Conservation (phyloP, 2,329 filamentous ascomycete genomes). For the Penicillium sp. region DNA sequence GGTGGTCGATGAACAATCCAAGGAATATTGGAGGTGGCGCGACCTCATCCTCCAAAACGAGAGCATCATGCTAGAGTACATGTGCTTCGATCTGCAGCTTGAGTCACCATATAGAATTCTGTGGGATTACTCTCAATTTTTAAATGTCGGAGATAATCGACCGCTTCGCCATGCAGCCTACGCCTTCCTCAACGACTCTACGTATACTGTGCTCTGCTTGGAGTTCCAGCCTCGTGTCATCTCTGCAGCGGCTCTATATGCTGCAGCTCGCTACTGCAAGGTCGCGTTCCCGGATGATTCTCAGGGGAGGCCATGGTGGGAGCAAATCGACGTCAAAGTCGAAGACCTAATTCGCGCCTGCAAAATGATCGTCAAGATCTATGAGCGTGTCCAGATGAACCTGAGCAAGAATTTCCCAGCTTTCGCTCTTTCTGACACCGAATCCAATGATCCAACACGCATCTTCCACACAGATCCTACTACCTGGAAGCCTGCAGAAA, state of each 20-base stretch:
- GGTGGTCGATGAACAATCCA: slow-evolving; percentile 91
- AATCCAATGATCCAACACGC: slow-evolving; percentile 24
- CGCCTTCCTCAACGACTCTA: slow-evolving; percentile 91
- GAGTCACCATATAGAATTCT: slow-evolving; percentile 84
- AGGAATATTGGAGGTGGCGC: slow-evolving; percentile 97
- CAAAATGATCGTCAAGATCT: slow-evolving; percentile 65
- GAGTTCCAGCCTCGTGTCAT: slow-evolving; percentile 76
- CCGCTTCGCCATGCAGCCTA: slow-evolving; percentile 79
- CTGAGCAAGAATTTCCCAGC: slow-evolving; percentile 44
- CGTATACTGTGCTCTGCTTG: slow-evolving; percentile 78
- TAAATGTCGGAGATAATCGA: slow-evolving; percentile 76
- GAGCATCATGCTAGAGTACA: slow-evolving; percentile 82
- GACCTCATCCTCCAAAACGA: slow-evolving; percentile 92
- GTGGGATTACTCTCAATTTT: slow-evolving; percentile 73
- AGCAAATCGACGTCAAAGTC: slow-evolving; percentile 68
- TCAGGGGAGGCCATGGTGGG: slow-evolving; percentile 83
- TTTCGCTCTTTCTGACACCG: slow-evolving; percentile 20
- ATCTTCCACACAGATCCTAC: slow-evolving; percentile 30
- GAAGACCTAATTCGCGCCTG: slow-evolving; percentile 70
- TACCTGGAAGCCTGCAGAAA: slow-evolving; percentile 26
- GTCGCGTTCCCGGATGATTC: slow-evolving; percentile 72
- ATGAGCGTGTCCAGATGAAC: slow-evolving; percentile 46
- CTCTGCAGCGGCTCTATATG: slow-evolving; percentile 82
- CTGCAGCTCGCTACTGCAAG: slow-evolving; percentile 71
- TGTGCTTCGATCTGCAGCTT: slow-evolving; percentile 92